phyloP scores from a whole-genome alignment of 441 rosid species.

The Arabidopsis lyrata region DNA sequence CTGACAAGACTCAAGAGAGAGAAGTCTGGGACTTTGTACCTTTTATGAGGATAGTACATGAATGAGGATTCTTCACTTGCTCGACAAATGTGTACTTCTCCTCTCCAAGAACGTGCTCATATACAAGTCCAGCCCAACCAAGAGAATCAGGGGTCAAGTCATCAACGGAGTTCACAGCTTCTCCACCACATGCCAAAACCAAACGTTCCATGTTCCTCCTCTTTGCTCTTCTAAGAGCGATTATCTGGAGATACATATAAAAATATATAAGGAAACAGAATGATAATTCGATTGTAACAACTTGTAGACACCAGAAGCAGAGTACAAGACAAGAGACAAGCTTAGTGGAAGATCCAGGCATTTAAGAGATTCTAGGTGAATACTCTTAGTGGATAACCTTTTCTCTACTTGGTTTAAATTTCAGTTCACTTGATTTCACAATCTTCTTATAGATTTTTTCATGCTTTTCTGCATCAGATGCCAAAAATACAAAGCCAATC shows the following conservation, averaged over 20 bases:
- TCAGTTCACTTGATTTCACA: conserved; percentile 14
- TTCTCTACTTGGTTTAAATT: conserved; percentile 11
- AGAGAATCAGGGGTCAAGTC: conserved; percentile 85
- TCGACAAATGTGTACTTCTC: conserved; percentile 96
- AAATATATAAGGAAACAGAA: conserved; percentile 10
- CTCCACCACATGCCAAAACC: conserved; percentile 97
- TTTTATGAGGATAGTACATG: conserved; percentile 92
- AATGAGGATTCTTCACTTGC: conserved; percentile 87
- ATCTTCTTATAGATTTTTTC: neutral
- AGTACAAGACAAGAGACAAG: conserved; percentile 2
- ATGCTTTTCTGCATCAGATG: conserved; percentile 2
- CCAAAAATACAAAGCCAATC: conserved; percentile 7
- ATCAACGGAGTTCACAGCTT: conserved; percentile 92
- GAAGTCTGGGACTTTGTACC: conserved; percentile 49
- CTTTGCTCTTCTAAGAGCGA: conserved; percentile 98
- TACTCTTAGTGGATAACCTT: neutral
- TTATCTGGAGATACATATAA: conserved; percentile 58
- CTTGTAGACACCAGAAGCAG: conserved; percentile 10
- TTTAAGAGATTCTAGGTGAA: conserved; percentile 12
- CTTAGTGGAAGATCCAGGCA: conserved; percentile 14
- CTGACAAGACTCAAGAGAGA: neutral
- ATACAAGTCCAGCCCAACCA: conserved; percentile 98
- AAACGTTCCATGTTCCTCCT: conserved; percentile 97
- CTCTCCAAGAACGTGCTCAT: conserved; percentile 93
- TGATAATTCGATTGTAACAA: conserved; percentile 5